Base-by-base conservation (phyloP, 2,329 filamentous ascomycete species). In the Pseudogymnoascus sp. region DNA sequence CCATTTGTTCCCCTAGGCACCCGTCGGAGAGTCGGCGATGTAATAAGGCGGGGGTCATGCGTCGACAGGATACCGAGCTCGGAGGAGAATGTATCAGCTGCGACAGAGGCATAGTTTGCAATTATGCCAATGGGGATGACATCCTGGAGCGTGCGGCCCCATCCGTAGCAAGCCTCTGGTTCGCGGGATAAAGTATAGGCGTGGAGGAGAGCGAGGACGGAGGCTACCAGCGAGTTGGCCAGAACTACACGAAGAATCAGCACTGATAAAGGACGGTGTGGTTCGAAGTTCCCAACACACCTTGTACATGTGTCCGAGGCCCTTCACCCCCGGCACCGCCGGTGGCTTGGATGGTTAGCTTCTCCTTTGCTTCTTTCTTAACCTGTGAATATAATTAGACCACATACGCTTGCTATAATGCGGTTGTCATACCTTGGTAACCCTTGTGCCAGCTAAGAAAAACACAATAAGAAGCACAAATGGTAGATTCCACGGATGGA, bases 401-500 rank as follows among this genome's bases (percentile, higher is more conserved):
- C n/a, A 19, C 2, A 19, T 33, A 60, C 16, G 24, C 31, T 31
- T 75, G 56, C 14, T 16, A 1, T 1, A 33, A 33, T 12, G n/a
- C 40, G 11, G 6, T 12, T 14, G 14, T 62, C 71, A 26, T 74
- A 91, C 90, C 78, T 93, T 93, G 0, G 93, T 97, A 0, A 88
- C 92, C 61, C 86, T 81, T 1, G 89, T 96, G 1, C 92, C 95
- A 4, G 89, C 86, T 2, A 96, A 78, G 76, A 96, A 98, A 79
- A 98, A 98, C 37, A 92, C 84, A 60, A 84, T 83, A 1, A 98
- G 81, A 10, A 97, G 81, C 28, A 84, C 84, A 77, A 97, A 96
- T n/a, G 91, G 93, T n/a, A 93, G 79, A 65, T 90, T 90, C 88
- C 91, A 97, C 3, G 93, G 93, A 75, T 98, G 93, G n/a, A 93